These are phyloP conservation scores for Fraxinus greggii DNA, from an alignment of 305 asterid species.

Conservation along the genomic window DNA sequence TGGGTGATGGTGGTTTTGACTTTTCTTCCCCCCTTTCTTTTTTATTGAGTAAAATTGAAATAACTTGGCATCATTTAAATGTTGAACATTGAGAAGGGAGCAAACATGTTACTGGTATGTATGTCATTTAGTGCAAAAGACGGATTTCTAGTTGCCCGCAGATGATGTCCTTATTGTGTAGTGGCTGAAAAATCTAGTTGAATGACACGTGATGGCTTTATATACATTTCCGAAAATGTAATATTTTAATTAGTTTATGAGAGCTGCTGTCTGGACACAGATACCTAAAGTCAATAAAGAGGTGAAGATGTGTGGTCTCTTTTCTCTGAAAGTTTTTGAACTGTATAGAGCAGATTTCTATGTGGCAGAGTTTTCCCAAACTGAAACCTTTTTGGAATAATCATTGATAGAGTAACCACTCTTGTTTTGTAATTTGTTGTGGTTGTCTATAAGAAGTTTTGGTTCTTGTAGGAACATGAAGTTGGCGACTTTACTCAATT, in stretches of 20 bases:
- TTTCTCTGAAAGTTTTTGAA: not conserved
- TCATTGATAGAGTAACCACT: not conserved
- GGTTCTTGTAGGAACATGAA: not conserved
- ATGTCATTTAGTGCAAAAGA: not conserved
- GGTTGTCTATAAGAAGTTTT: not conserved
- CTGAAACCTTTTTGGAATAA: not conserved
- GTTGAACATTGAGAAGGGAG: not conserved
- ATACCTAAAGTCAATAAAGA: not conserved
- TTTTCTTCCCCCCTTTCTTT: not conserved
- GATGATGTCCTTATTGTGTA: not conserved
- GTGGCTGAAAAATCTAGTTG: not conserved
- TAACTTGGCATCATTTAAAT: not conserved
- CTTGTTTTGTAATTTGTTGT: not conserved
- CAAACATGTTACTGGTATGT: not conserved
- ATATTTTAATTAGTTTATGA: not conserved
- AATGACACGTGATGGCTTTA: not conserved
- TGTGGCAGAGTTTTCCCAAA: not conserved
- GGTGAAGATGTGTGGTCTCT: not conserved
- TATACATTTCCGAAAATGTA: not conserved
- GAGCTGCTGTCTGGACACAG: not conserved
- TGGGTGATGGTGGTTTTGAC: not conserved
- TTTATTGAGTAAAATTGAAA: not conserved
- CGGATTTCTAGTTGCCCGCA: not conserved
- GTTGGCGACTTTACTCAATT: not conserved
- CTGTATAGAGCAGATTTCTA: not conserved